A percentile compares a stretch with the other conserved stretches of the same genome.
These are phyloP conservation scores for Senecio squalidus DNA, from an alignment of 140 eudicot species.

Conservation along the genomic window DNA sequence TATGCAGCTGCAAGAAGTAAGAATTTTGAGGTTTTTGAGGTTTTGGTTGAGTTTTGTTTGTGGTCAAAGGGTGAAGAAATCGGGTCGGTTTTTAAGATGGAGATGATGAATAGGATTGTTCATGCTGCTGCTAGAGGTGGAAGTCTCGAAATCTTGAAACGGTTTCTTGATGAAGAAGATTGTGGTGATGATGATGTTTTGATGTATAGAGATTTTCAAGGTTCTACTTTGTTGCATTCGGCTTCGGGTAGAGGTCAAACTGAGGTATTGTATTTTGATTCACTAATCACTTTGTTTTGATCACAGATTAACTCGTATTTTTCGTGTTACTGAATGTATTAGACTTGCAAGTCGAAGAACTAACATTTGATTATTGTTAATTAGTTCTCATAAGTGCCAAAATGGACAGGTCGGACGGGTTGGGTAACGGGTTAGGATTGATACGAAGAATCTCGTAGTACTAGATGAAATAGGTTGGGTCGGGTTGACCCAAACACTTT, in stretches of 20 bases:
- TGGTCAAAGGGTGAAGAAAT: constrained; percentile 36
- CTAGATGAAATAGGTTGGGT: too few relatives aligned
- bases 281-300: background rate
- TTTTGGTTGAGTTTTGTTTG: constrained; percentile 47
- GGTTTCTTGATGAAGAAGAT: constrained; percentile 54
- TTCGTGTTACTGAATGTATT: background rate
- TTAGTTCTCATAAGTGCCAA: too few relatives aligned
- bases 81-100: constrained; percentile 41
- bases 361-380: too few relatives aligned
- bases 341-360: background rate
- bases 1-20: constrained; percentile 93
- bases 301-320: background rate
- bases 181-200: constrained; percentile 58
- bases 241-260: constrained; percentile 82
- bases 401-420: too few relatives aligned
- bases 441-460: too few relatives aligned
- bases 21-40: constrained; percentile 59
- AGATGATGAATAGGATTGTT: constrained; percentile 72
- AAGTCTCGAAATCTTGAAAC: constrained; percentile 55
- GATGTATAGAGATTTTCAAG: constrained; percentile 60
- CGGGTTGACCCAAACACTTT: too few relatives aligned
- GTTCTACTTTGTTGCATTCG: constrained; percentile 72
- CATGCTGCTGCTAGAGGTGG: constrained; percentile 96
- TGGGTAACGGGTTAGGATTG: too few relatives aligned
- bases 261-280: constrained; percentile 39